Conservation (phyloP, 176 grass and related monocot species). For the Secale cereale region DNA sequence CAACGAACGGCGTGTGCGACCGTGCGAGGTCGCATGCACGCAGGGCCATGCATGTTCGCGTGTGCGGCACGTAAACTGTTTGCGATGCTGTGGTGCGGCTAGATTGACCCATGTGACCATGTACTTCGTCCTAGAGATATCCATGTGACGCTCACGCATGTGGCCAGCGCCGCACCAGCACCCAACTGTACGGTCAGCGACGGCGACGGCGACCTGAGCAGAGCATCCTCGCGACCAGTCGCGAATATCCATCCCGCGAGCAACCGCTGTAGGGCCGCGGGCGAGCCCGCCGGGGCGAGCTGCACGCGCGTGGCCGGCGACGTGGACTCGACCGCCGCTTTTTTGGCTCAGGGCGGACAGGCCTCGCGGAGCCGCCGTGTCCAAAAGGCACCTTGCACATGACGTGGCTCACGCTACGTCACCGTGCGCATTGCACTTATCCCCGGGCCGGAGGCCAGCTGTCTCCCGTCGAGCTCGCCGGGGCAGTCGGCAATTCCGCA, state of each 20-base stretch:
- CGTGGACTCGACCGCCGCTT: neutral
- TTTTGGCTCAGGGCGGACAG: neutral
- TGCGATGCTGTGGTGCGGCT: neutral
- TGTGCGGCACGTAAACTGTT: neutral
- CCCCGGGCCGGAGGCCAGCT: neutral
- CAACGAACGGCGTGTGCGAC: no score
- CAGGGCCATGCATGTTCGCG: neutral
- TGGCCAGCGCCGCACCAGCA: neutral
- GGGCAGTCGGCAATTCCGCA: neutral
- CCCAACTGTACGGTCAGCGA: neutral
- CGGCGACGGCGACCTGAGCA: neutral
- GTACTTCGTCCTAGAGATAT: neutral
- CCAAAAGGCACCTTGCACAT: neutral
- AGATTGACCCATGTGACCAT: neutral
- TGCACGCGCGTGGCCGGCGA: neutral
- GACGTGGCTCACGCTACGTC: neutral
- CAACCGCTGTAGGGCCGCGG: neutral
- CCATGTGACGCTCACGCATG: neutral
- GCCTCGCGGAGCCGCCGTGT: neutral
- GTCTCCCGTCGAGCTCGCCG: neutral
- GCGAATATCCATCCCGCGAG: neutral
- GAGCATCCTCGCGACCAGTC: neutral
- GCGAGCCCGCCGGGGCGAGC: no score
- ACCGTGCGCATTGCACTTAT: neutral
- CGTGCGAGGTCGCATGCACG: neutral